Conservation (phyloP, 805 yeast genomes). For the Teunomyces barrocoloradensis region DNA sequence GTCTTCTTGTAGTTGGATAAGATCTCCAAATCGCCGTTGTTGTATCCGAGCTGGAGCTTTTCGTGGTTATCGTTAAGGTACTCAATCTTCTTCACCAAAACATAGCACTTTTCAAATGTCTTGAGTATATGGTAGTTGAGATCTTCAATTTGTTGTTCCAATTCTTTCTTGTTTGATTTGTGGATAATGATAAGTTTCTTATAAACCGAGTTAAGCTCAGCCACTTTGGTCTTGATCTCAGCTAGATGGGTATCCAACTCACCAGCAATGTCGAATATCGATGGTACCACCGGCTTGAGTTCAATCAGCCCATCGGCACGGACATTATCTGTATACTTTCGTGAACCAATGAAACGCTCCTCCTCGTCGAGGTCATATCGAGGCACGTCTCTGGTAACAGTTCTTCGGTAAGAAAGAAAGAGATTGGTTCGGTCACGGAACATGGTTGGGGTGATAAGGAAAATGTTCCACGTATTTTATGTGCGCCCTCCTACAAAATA, state of each 20-base stretch:
- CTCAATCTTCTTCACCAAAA: slow-evolving; percentile 64
- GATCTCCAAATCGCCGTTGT: slow-evolving; percentile 56
- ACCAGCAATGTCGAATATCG: slow-evolving; percentile 68
- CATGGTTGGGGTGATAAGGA: slow-evolving; percentile 42
- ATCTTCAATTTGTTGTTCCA: slow-evolving; percentile 77
- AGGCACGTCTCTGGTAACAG: slow-evolving; percentile 61
- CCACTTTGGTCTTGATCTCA: slow-evolving; percentile 52
- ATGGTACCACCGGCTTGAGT: slow-evolving; percentile 69
- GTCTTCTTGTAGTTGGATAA: slow-evolving; percentile 78
- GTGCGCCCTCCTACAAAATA: background rate
- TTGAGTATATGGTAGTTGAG: slow-evolving; percentile 73
- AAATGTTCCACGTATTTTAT: background rate
- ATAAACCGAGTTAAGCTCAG: slow-evolving; percentile 65
- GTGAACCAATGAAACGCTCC: slow-evolving; percentile 52
- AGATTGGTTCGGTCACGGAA: slow-evolving; percentile 94
- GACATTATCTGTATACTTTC: slow-evolving; percentile 15
- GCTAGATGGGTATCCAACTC: slow-evolving; percentile 65
- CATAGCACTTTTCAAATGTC: slow-evolving; percentile 75
- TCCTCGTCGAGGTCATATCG: slow-evolving; percentile 53
- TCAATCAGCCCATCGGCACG: slow-evolving; percentile 44
- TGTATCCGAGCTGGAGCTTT: slow-evolving; percentile 40
- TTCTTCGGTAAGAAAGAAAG: slow-evolving; percentile 82
- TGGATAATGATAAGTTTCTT: slow-evolving; percentile 84
- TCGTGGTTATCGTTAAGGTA: slow-evolving; percentile 36
- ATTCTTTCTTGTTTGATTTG: slow-evolving; percentile 72